Percentiles rank a stretch among this genome's conserved stretches.
These are phyloP conservation scores for Myrmaecium sp. DNA, from an alignment of 2,329 filamentous ascomycete genomes.

Conservation along the genomic window DNA sequence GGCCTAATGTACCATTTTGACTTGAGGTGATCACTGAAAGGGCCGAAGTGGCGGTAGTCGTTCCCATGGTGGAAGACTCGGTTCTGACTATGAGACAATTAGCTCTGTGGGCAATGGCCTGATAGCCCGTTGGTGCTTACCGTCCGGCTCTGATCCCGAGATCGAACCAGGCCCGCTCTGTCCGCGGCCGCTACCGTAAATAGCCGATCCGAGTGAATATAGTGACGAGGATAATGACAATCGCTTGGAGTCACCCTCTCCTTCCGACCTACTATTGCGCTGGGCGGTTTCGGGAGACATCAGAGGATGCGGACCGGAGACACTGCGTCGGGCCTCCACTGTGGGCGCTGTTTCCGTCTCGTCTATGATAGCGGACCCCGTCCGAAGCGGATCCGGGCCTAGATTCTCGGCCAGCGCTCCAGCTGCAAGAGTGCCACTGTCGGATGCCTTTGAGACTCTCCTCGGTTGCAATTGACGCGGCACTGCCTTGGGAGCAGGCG, in stretches of 20 bases:
- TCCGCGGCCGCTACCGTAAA: conserved; percentile 33
- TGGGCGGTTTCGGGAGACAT: conserved; percentile 33
- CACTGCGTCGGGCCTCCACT: conserved; percentile 11
- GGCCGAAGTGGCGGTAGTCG: conserved; percentile 27
- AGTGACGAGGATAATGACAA: conserved; percentile 59
- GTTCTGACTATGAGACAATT: too few species aligned
- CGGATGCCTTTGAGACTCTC: conserved; percentile 25
- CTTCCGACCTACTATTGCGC: conserved; percentile 29
- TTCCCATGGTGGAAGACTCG: too few species aligned
- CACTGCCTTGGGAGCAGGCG: conserved; percentile 28
- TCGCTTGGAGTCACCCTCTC: conserved; percentile 38
- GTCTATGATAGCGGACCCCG: conserved; percentile 30
- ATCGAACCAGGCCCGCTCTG: conserved; percentile 30
- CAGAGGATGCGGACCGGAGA: conserved; percentile 9
- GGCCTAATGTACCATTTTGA: conserved; percentile 24
- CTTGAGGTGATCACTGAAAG: conserved; percentile 27
- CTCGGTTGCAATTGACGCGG: conserved; percentile 26
- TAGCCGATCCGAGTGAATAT: conserved; percentile 49
- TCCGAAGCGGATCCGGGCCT: too few species aligned
- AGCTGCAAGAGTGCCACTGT: conserved; percentile 19
- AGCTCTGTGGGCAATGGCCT: background rate
- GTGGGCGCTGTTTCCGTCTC: conserved; percentile 32
- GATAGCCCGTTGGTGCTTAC: conserved; percentile 10
- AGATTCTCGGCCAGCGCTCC: too few species aligned
- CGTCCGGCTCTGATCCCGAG: conserved; percentile 27